These are phyloP conservation scores for Termitomyces sp. DNA, from an alignment of 768 basidiomycete genomes.

Conservation along the genomic window DNA sequence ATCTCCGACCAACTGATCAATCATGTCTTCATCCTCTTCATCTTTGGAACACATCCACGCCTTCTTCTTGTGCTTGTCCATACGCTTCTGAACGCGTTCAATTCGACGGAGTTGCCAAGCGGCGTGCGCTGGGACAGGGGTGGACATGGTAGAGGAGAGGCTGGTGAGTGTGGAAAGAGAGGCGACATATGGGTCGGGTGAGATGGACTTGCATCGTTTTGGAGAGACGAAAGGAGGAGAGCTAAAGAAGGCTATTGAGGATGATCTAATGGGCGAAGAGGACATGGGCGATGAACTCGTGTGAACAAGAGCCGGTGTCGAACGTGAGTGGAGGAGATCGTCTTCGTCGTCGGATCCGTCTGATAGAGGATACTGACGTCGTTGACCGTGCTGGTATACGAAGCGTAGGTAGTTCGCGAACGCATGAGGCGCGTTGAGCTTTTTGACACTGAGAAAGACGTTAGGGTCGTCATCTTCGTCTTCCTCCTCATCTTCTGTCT, in stretches of 20 bases:
- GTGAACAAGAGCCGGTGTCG: constrained; percentile 9
- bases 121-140: constrained; percentile 30
- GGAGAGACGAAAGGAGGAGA: constrained; percentile 7
- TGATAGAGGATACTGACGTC: constrained; percentile 12
- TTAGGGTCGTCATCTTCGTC: constrained; percentile 19
- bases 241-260: constrained; percentile 2
- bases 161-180: constrained; percentile 10
- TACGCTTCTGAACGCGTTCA: constrained; percentile 24
- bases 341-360: constrained; percentile 8
- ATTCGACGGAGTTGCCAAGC: constrained; percentile 28
- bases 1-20: constrained; percentile 10
- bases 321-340: neutral
- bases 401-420: constrained; percentile 17
- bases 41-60: constrained; percentile 26
- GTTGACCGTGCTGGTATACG: constrained; percentile 10
- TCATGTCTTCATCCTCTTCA: constrained; percentile 20
- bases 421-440: constrained; percentile 13
- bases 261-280: constrained; percentile 8
- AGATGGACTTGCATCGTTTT: neutral
- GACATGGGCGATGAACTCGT: constrained; percentile 8
- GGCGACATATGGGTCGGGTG: constrained; percentile 11
- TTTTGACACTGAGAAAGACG: constrained; percentile 2
- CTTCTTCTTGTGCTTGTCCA: constrained; percentile 27
- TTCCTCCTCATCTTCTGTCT: constrained; percentile 13
- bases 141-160: constrained; percentile 10